phyloP scores from a whole-genome alignment of 352 stramenopile genomes.

The Phytophthora sp. region DNA sequence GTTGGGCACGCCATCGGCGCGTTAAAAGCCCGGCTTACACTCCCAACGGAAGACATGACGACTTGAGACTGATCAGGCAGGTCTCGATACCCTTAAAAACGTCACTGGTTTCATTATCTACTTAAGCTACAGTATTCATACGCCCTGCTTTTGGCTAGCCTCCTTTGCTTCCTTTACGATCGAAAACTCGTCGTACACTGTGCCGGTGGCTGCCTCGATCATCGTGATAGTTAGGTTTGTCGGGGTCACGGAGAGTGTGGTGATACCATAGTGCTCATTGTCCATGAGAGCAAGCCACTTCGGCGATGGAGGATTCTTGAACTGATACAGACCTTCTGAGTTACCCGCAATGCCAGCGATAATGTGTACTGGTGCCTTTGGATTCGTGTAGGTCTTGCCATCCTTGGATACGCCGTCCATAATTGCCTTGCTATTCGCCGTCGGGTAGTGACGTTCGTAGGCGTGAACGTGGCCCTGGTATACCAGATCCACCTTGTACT shows the following conservation, averaged over 20 bases:
- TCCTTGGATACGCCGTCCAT: constrained; percentile 51
- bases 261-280: constrained; percentile 49
- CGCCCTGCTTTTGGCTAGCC: too few species aligned
- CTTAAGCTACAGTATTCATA: too few species aligned
- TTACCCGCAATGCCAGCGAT: constrained; percentile 51
- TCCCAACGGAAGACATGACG: too few species aligned
- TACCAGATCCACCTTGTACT: constrained; percentile 62
- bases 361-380: constrained; percentile 56
- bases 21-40: too few species aligned
- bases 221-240: constrained; percentile 42
- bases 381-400: constrained; percentile 45
- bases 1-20: constrained; percentile 4
- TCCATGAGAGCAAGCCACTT: constrained; percentile 43
- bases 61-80: too few species aligned
- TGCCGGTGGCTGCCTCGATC: constrained; percentile 28
- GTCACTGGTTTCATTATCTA: too few species aligned
- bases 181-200: constrained; percentile 43
- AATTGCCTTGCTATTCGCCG: constrained; percentile 36
- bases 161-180: constrained; percentile 48
- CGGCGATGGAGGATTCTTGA: constrained; percentile 18
- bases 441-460: constrained; percentile 58
- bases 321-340: constrained; percentile 39
- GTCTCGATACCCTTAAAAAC: too few species aligned
- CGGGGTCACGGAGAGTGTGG: constrained; percentile 31
- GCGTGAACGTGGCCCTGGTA: constrained; percentile 54